Evolutionary conservation across 2,329 filamentous ascomycete species (phyloP), one percentile per base, ranked within the genome.

Genomic region (Pestalotiopsis sp.): DNA sequence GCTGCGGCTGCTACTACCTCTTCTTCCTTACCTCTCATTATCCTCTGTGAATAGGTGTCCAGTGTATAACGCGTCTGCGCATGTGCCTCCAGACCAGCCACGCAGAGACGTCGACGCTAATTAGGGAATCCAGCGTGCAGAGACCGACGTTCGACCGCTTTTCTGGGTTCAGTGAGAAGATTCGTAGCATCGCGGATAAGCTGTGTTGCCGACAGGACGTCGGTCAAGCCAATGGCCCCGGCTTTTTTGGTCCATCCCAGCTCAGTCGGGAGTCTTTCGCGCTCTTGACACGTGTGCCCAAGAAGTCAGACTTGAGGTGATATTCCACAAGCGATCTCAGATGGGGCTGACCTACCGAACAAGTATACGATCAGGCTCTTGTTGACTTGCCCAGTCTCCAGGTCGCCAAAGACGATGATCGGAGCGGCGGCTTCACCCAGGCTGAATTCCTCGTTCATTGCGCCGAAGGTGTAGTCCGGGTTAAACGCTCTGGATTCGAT

Each of bases 361-460:
- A 80, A 80, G 59, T 76, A 81, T 49, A 77, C 74, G 1, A 81
- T 73, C 14, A 76, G 45, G 2, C 67, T 68, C 38, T 76, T 73
- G 5, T 77, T 70, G 1, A 82, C 82, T 7, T 75, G 80, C 1
- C 75, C 79, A 7, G 69, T 56, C 0, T 73, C 67, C 3, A 78
- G 73, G 70, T 83, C 76, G 1, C 83, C 82, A 62, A 84, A 82
- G 0, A 75, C 79, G 14, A 83, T 74, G 17, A 83, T 76, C 0
- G 79, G 79, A 7, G 81, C 81, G 9, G 79, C 77, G 2, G 82
- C 68, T 73, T 84, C 83, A 5, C 82, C 82, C 1, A 82, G 70
- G 68, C 79, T 81, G 65, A 83, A 83, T 11, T 74, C 61, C 69
- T 83, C 79, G 0, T 72, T 78, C 0, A 70, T 74, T 0, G 72